These are phyloP conservation scores for Biscutella auriculata DNA, from an alignment of 441 rosid genomes.

Conservation along the genomic window DNA sequence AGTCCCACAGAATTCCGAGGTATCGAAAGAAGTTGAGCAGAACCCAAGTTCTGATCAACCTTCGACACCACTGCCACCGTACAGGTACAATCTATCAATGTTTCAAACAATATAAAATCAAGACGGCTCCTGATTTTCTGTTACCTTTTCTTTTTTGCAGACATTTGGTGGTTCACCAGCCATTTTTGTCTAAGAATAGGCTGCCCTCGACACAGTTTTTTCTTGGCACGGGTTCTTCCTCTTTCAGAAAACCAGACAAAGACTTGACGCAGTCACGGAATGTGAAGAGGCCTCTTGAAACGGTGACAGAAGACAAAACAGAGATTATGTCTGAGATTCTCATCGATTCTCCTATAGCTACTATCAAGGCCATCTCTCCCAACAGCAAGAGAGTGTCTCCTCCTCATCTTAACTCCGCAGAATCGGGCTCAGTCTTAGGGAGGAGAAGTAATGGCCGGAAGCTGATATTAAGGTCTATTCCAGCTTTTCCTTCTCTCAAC, in stretches of 20 bases:
- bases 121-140: neutral
- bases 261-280: slow-evolving; percentile 30
- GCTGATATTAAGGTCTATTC: slow-evolving; percentile 84
- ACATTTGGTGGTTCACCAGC: slow-evolving; percentile 42
- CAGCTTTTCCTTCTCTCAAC: slow-evolving; percentile 73
- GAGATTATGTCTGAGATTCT: slow-evolving; percentile 50
- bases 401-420: slow-evolving; percentile 32
- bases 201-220: slow-evolving; percentile 50
- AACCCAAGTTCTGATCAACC: no score
- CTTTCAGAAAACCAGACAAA: slow-evolving; percentile 35
- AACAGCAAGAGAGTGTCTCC: slow-evolving; percentile 96
- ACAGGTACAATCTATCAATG: neutral
- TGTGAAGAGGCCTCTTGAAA: slow-evolving; percentile 44
- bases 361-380: slow-evolving; percentile 63
- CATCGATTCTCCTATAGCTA: slow-evolving; percentile 13
- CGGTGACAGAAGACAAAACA: slow-evolving; percentile 36
- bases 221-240: slow-evolving; percentile 49
- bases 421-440: slow-evolving; percentile 52
- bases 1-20: neutral
- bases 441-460: slow-evolving; percentile 58
- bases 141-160: slow-evolving; percentile 27
- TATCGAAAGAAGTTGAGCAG: slow-evolving; percentile 39
- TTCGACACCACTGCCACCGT: no score
- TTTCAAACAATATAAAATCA: neutral
- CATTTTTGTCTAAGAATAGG: slow-evolving; percentile 50